A percentile compares a stretch with the other conserved stretches of the same genome.
Evolutionary conservation across 441 rosid genomes (phyloP).

Genomic region (Theobroma grandiflorum): DNA sequence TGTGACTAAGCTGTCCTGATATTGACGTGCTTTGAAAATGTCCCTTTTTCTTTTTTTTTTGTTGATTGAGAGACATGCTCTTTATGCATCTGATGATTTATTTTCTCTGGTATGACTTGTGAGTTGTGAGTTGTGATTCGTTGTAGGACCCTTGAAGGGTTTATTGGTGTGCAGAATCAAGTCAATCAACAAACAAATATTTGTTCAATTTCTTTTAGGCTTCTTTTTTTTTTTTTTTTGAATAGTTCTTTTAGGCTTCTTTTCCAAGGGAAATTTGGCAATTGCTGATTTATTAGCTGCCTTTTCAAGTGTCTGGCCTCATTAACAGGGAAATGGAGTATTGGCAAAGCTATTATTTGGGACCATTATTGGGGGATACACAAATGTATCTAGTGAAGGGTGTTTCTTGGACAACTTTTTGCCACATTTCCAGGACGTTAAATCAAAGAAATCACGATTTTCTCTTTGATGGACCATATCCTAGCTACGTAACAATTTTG

Average conservation of each 20-base stretch:
- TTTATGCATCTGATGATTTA: not conserved
- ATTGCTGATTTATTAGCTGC: not conserved
- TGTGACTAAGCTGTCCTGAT: slow-evolving; percentile 43
- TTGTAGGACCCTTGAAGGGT: not conserved
- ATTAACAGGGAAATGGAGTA: slow-evolving; percentile 6
- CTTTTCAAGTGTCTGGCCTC: not conserved
- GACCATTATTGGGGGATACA: not conserved
- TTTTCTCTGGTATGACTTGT: not conserved
- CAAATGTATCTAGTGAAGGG: no score
- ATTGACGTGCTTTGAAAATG: slow-evolving; percentile 32
- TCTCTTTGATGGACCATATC: not conserved
- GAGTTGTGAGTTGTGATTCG: not conserved
- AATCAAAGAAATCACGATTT: not conserved
- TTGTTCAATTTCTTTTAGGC: not conserved
- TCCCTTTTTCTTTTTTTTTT: no score
- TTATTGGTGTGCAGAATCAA: not conserved
- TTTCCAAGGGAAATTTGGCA: not conserved
- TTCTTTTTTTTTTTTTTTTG: no score
- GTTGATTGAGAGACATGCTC: slow-evolving; percentile 14
- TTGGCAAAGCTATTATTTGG: not conserved
- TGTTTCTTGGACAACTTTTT: slow-evolving; percentile 3
- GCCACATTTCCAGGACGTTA: slow-evolving; percentile 4
- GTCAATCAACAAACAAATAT: slow-evolving; percentile 3
- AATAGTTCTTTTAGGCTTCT: not conserved
- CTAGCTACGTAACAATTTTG: not conserved